Base-by-base conservation (phyloP, 345 rosid species). In the Diplotaxis tenuifolia region DNA sequence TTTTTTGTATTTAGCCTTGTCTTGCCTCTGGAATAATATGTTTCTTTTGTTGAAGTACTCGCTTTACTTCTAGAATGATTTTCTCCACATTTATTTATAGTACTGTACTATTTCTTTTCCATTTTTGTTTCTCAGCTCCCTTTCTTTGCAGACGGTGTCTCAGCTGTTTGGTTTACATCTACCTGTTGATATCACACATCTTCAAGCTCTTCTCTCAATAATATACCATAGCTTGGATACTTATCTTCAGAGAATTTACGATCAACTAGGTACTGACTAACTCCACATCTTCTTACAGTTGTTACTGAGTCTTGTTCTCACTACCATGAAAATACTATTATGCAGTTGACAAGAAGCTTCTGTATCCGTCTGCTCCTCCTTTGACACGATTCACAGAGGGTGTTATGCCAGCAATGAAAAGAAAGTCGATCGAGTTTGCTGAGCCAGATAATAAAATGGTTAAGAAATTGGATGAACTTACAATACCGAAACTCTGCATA, bases 191-290 rank as follows among this genome's bases (percentile, higher is more conserved):
- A 77, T 89, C 31, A 89, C 88, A 23, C 99, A 95, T 87, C 84
- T 95, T 73, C 99, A 95, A 82, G 97, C 97, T 61, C 89, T 95
- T 47, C 90, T 95, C 65, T 95, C 99, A 42, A 54, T 89, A 62
- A 82, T 91, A 79, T 95, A 85, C 71, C 99, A 91, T 76, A 83
- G 92, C 82, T 80, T 95, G 88, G 97, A 89, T 80, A 63, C 86
- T 65, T 95, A 86, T 81, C 82, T 91, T 83, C 84, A 67, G 85
- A 87, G 86, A 75, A 27, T 91, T 71, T 82, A 78, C 72, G 82
- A 77, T 45, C 92, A 84, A 74, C 84, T 95, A 88, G 99, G 99
- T 95, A 88, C 22, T 62, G 19, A 53, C 59, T 42, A 31, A 61
- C 65, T 22, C 54, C 55, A 61, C 52, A 60, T 67, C 73, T 71